These are phyloP conservation scores for Stellera chamaejasme DNA, from an alignment of 345 rosid species.

Conservation along the genomic window DNA sequence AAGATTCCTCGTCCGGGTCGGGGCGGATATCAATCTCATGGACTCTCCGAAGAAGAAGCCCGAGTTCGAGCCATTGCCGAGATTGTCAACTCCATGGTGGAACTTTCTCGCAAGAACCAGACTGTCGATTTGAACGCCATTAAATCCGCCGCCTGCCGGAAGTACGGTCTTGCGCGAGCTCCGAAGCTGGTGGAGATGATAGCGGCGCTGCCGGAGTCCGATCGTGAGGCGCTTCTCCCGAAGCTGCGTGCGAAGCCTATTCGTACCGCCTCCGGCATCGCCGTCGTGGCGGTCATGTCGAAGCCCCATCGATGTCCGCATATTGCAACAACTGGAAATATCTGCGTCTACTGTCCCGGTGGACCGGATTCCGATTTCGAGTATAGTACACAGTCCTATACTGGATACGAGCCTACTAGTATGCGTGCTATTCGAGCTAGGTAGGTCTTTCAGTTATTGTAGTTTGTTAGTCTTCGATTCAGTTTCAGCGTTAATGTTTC, in stretches of 20 bases:
- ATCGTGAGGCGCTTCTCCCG: constrained; percentile 84
- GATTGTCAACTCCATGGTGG: constrained; percentile 86
- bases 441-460: constrained; percentile 22
- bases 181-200: constrained; percentile 99
- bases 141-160: constrained; percentile 88
- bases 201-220: constrained; percentile 90
- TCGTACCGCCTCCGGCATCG: constrained; percentile 95
- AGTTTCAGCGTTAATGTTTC: neutral
- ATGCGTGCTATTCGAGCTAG: constrained; percentile 99
- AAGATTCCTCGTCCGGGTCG: constrained; percentile 80
- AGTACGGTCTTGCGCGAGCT: constrained; percentile 87
- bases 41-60: constrained; percentile 90
- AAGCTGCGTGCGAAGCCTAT: constrained; percentile 97
- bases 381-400: constrained; percentile 97
- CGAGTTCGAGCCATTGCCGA: constrained; percentile 90
- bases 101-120: constrained; percentile 85
- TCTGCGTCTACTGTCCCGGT: constrained; percentile 95
- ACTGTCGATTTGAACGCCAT: constrained; percentile 84
- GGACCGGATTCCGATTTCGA: constrained; percentile 99
- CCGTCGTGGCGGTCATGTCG: constrained; percentile 97
- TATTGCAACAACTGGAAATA: constrained; percentile 94
- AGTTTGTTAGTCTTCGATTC: neutral
- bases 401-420: constrained; percentile 98
- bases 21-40: constrained; percentile 82
- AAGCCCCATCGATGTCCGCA: constrained; percentile 99